Evolutionary conservation across 768 basidiomycete genomes (phyloP).

Genomic region (Aureoboletus auriporus): DNA sequence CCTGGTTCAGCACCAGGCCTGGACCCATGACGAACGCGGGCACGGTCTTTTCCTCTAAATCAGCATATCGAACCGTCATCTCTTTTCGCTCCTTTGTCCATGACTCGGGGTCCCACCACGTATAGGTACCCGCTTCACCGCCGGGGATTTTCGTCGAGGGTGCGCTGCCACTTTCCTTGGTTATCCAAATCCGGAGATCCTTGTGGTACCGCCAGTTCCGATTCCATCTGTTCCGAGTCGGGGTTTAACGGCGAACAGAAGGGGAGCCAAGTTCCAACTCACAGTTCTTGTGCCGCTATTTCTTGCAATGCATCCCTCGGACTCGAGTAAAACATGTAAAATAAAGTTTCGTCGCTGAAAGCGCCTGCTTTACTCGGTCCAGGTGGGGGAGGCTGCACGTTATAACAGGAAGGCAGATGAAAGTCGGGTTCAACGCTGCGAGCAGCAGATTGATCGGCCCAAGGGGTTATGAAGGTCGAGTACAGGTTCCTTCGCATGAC

Average conservation of each 20-base stretch:
- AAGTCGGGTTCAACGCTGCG: slow-evolving; percentile 89
- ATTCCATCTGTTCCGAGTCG: slow-evolving; percentile 57
- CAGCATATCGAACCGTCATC: slow-evolving; percentile 69
- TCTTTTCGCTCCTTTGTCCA: slow-evolving; percentile 77
- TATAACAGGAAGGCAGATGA: slow-evolving; percentile 88
- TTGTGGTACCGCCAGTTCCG: slow-evolving; percentile 98
- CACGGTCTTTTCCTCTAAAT: slow-evolving; percentile 68
- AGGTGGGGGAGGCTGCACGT: slow-evolving; percentile 83
- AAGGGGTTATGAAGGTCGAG: slow-evolving; percentile 93
- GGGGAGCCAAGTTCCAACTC: slow-evolving; percentile 32
- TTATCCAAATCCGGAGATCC: slow-evolving; percentile 77
- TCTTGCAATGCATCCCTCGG: slow-evolving; percentile 92
- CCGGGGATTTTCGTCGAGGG: slow-evolving; percentile 75
- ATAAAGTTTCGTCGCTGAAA: slow-evolving; percentile 94
- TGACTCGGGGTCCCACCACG: slow-evolving; percentile 83
- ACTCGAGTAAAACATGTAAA: slow-evolving; percentile 97
- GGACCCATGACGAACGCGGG: slow-evolving; percentile 57
- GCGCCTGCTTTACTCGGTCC: slow-evolving; percentile 75
- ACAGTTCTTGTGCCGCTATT: slow-evolving; percentile 93
- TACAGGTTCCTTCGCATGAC: slow-evolving; percentile 60
- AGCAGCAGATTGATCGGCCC: slow-evolving; percentile 87
- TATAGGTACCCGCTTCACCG: slow-evolving; percentile 85
- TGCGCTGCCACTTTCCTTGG: slow-evolving; percentile 79
- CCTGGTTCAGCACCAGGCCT: slow-evolving; percentile 40
- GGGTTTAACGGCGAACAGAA: too few species aligned